phyloP scores from a whole-genome alignment of 1,284 basidiomycete species.

The Ustilago loliicola region DNA sequence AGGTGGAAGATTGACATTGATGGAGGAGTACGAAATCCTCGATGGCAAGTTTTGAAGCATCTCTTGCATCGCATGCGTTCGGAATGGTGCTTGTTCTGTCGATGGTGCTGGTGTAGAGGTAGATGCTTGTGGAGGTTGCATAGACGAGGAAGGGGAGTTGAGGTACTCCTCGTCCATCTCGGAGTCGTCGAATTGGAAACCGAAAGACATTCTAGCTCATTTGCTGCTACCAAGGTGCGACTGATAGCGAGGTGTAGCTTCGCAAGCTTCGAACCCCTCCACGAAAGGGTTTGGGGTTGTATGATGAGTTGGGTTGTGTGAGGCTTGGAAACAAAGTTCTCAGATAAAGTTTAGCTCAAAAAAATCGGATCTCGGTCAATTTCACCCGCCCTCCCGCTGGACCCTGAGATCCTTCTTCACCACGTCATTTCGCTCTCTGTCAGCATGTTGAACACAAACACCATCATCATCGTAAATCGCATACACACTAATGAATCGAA shows the following conservation, averaged over 20 bases:
- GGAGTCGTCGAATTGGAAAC: conserved; percentile 50
- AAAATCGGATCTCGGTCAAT: conserved; percentile 29
- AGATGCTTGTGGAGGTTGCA: conserved; percentile 10
- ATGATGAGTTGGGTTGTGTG: background rate
- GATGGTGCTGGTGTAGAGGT: conserved; percentile 2
- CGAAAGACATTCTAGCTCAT: conserved; percentile 36
- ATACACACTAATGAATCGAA: background rate
- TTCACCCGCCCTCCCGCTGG: conserved; percentile 3
- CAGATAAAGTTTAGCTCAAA: conserved; percentile 19
- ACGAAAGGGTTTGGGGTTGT: too few species aligned
- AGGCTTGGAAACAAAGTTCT: conserved; percentile 8
- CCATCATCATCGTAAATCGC: background rate
- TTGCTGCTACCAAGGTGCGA: too few species aligned
- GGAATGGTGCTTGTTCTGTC: conserved; percentile 24
- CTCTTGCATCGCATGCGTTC: conserved; percentile 15
- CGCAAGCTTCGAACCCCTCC: too few species aligned
- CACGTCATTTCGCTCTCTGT: background rate
- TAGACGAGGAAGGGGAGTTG: conserved; percentile 11
- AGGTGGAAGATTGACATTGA: conserved; percentile 29
- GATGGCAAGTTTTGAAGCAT: conserved; percentile 47
- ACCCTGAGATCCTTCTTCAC: conserved; percentile 13
- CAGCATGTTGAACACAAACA: background rate
- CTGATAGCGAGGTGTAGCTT: too few species aligned
- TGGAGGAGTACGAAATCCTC: conserved; percentile 50
- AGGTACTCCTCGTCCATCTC: conserved; percentile 53